A percentile compares a stretch with the other conserved stretches of the same genome.
These are phyloP conservation scores for Salvia miltiorrhiza DNA, from an alignment of 257 asterid species.

Conservation along the genomic window DNA sequence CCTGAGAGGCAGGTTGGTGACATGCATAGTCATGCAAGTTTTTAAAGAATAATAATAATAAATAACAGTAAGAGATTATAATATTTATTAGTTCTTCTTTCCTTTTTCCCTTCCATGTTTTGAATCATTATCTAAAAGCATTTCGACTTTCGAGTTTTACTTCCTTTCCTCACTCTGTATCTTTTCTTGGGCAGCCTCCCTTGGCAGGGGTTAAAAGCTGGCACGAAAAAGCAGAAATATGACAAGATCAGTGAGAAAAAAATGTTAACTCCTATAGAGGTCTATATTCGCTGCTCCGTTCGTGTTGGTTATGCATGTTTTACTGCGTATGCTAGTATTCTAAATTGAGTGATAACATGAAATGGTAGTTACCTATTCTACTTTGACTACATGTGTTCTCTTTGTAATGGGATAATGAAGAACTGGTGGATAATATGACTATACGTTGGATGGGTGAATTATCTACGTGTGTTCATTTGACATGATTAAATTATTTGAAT, in stretches of 20 bases:
- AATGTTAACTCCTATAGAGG: slow-evolving; percentile 93
- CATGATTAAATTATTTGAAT: too few relatives aligned
- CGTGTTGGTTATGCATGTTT: slow-evolving; percentile 11
- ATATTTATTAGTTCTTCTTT: background rate
- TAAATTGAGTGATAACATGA: background rate
- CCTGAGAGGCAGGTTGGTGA: slow-evolving; percentile 95
- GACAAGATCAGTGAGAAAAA: slow-evolving; percentile 97
- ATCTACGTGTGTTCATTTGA: too few relatives aligned
- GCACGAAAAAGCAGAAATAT: slow-evolving; percentile 93
- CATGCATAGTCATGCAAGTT: background rate
- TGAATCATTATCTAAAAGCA: background rate
- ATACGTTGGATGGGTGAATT: background rate
- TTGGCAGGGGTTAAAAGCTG: slow-evolving; percentile 98
- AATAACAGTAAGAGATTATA: background rate
- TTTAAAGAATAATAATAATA: background rate
- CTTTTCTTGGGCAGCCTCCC: slow-evolving; percentile 63
- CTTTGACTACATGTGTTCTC: background rate
- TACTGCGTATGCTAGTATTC: slow-evolving; percentile 1
- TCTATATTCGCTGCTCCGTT: slow-evolving; percentile 25
- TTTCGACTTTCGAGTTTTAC: background rate
- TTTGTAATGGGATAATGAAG: background rate
- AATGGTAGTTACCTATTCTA: background rate
- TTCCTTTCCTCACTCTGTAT: background rate
- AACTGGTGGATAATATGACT: background rate
- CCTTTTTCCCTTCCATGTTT: slow-evolving; percentile 2